Conservation (phyloP, 1,284 basidiomycete genomes). For the Crepidotus sp. region DNA sequence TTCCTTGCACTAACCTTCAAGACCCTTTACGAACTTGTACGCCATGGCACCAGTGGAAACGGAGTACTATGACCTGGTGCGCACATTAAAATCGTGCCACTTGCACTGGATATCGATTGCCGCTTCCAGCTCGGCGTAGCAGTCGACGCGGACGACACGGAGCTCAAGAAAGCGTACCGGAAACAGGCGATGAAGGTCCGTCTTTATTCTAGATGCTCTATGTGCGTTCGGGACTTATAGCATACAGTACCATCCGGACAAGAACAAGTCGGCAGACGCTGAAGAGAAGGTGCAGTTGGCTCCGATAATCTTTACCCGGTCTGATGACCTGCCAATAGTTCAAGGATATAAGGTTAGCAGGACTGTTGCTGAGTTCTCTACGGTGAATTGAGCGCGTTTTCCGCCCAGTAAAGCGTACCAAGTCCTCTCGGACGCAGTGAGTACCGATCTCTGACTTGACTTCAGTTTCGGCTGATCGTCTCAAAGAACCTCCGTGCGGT, state of each 20-base stretch:
- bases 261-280: slow-evolving; percentile 81
- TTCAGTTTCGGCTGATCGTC: not conserved
- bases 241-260: slow-evolving; percentile 83
- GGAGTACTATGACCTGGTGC: slow-evolving; percentile 58
- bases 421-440: slow-evolving; percentile 75
- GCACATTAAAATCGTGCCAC: slow-evolving; percentile 17
- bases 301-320: not conserved
- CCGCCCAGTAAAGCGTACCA: slow-evolving; percentile 78
- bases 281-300: slow-evolving; percentile 49
- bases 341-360: slow-evolving; percentile 78
- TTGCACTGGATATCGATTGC: not conserved
- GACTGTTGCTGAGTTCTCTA: not conserved
- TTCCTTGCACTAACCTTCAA: not conserved
- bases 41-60: slow-evolving; percentile 54
- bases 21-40: slow-evolving; percentile 4
- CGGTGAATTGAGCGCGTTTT: slow-evolving; percentile 3
- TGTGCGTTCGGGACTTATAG: slow-evolving; percentile 3
- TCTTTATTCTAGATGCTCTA: not conserved
- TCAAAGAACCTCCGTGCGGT: slow-evolving; percentile 75
- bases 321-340: slow-evolving; percentile 35
- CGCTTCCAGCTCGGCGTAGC: slow-evolving; percentile 34
- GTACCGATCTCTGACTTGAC: slow-evolving; percentile 23
- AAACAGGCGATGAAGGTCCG: slow-evolving; percentile 88
- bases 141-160: slow-evolving; percentile 53
- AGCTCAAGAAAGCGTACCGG: slow-evolving; percentile 92